Base-by-base conservation (phyloP, 2,329 filamentous ascomycete species). In the Aspergillus awamori region DNA sequence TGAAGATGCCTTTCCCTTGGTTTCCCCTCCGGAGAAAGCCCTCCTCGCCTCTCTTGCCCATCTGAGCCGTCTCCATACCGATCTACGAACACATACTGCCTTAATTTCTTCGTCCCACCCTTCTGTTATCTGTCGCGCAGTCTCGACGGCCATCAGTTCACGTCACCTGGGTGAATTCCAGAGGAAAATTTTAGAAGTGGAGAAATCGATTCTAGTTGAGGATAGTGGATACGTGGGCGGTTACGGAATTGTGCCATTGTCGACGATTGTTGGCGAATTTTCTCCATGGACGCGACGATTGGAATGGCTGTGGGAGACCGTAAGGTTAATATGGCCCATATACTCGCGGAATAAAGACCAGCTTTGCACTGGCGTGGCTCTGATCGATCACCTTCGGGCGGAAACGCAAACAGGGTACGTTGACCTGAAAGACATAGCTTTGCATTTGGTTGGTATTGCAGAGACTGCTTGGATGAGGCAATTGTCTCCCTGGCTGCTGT, bases 381-480 rank as follows among this genome's bases (percentile, higher is more conserved):
- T 97, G 45, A 94, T 98, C 66, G 86, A 97, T 73, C 86, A 86
- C 60, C 78, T 98, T 56, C 85, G 92, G 33, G 79, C 81, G 13
- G 91, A 94, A 76, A 82, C 92, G 58, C 90, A 92, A 74, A 98
- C 94, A 6, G 95, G 95, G 13, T 98, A 96, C 75, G 82, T 86
- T 7, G 93, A 97, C 70, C 87, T 99, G 58, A 92, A 94, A 72
- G 86, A 87, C 60, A 88, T 91, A 41, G 89, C 92, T 0, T 79
- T 87, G 64, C 86, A 89, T 61, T 80, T 98, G 38, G 84, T 92
- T n/a, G 85, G 82, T 13, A 82, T 92, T 22, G 93, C 93, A 0
- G 94, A 99, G 78, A 90, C 86, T 30, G 90, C 93, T 8, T 99
- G 95, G 95, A 80, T 98, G 71, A 91, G 92, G 74, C 93, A 97